Evolutionary conservation across 1,139 yeast genomes (phyloP), one percentile per base, ranked within the genome.

Genomic region (Saccharomyces hybrid): DNA sequence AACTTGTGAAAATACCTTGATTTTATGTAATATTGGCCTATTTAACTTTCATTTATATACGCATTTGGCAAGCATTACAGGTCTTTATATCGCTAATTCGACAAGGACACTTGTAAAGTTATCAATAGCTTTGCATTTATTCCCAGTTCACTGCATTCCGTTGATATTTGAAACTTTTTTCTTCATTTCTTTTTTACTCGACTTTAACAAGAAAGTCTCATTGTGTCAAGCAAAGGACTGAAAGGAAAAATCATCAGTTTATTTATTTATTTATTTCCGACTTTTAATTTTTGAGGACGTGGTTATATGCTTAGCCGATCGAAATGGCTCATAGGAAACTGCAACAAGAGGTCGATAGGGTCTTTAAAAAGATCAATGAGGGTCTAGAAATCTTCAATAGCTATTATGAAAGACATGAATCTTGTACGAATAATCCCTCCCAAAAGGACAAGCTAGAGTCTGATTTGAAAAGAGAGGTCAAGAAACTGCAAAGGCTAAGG

Each of bases 261-360:
- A 46, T n/a, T 46, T 25, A 20, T 46, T 46, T 46, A 46, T 46
- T 27, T 46, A 46, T 46, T 27, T 7, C 13, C 25, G 2, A 11
- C 9, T 14, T 38, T 38, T 1, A 8, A 38, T 38, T 30, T 25
- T 31, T 49, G 27, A 20, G 8, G 28, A 34, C 5, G 25, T 23
- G 14, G 51, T 32, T 49, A 8, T 23, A 49, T 30, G 38, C 9
- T 49, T 14, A 41, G 34, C 14, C 30, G 47, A 32, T 52, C 6
- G 60, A 50, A 54, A 83, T 83, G 88, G 82, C 88, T 51, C 86
- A 82, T 62, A 72, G 88, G 65, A 83, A 83, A 69, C 74, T 83
- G 52, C 86, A 82, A 66, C 87, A 82, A 78, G 95, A 86, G 75
- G 82, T 86, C 64, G 93, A 86, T 68, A 82, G 83, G 61, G 86